Evolutionary conservation across 345 rosid species (phyloP).

Genomic region (Erodium maritimum): DNA sequence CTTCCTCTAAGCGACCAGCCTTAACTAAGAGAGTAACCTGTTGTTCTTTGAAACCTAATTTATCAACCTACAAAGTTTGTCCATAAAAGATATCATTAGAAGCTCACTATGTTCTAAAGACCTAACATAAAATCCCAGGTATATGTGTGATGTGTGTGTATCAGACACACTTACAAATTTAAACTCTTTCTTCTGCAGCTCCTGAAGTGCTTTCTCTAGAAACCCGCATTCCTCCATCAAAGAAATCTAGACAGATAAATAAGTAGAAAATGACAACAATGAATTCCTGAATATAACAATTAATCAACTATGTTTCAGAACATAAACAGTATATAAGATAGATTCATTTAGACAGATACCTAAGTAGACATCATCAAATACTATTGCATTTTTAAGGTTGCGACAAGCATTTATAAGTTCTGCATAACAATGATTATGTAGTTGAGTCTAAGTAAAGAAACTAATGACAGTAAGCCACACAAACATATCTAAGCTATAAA

Average conservation of each 20-base stretch:
- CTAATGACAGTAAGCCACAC: too few species aligned
- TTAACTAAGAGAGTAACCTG: conserved; percentile 73
- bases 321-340: not conserved
- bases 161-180: conserved; percentile 57
- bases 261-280: conserved; percentile 1
- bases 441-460: too few species aligned
- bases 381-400: not conserved
- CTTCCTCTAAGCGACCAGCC: conserved; percentile 69
- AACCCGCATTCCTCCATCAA: conserved; percentile 77
- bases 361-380: not conserved
- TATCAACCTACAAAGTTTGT: conserved; percentile 64
- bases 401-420: too few species aligned
- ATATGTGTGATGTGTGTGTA: not conserved
- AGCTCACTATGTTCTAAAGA: not conserved
- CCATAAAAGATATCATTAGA: conserved; percentile 13
- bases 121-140: not conserved
- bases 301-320: not conserved
- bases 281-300: not conserved
- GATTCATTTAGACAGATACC: not conserved
- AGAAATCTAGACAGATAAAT: conserved; percentile 41
- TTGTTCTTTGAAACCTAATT: conserved; percentile 71
- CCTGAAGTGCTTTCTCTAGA: conserved; percentile 66
- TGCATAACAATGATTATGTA: not conserved
- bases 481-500: too few species aligned
- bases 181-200: conserved; percentile 55